phyloP scores from a whole-genome alignment of 2,329 filamentous ascomycete genomes.

The Lachnellula hyalina region DNA sequence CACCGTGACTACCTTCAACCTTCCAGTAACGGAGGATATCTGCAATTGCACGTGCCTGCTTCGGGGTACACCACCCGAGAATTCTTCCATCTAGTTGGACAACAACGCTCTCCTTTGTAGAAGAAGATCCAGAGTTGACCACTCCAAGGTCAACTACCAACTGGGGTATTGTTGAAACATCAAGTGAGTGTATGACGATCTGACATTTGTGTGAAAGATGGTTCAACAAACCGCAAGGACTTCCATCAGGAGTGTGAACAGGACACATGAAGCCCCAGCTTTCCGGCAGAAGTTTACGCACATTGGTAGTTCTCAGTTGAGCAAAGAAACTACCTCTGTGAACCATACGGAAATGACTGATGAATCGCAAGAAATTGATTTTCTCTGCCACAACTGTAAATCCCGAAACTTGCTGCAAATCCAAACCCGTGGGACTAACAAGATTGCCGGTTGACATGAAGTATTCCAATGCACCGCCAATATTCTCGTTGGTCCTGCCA shows the following conservation, averaged over 20 bases:
- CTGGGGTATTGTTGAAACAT: constrained; percentile 68
- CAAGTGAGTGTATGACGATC: constrained; percentile 70
- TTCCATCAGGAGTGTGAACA: constrained; percentile 94
- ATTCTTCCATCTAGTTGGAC: constrained; percentile 89
- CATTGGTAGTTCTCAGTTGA: constrained; percentile 92
- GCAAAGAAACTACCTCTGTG: constrained; percentile 99
- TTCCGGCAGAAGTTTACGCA: constrained; percentile 90
- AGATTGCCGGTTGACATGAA: constrained; percentile 96
- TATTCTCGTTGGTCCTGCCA: constrained; percentile 76
- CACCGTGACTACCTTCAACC: constrained; percentile 74
- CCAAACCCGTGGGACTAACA: constrained; percentile 82
- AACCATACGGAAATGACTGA: constrained; percentile 98
- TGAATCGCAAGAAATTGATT: constrained; percentile 97
- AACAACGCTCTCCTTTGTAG: constrained; percentile 76
- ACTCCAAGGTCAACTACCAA: constrained; percentile 77
- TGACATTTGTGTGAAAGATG: constrained; percentile 94
- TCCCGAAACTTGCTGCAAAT: constrained; percentile 89
- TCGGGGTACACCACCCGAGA: constrained; percentile 82
- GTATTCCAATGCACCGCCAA: constrained; percentile 85
- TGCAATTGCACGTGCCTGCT: constrained; percentile 73
- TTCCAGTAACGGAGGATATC: constrained; percentile 94
- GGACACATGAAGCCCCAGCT: constrained; percentile 98
- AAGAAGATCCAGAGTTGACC: constrained; percentile 68
- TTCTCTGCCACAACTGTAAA: constrained; percentile 98
- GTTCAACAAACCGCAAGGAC: constrained; percentile 89